These are phyloP conservation scores for Paraconiothyrium brasiliense DNA, from an alignment of 2,329 filamentous ascomycete species.

Conservation along the genomic window DNA sequence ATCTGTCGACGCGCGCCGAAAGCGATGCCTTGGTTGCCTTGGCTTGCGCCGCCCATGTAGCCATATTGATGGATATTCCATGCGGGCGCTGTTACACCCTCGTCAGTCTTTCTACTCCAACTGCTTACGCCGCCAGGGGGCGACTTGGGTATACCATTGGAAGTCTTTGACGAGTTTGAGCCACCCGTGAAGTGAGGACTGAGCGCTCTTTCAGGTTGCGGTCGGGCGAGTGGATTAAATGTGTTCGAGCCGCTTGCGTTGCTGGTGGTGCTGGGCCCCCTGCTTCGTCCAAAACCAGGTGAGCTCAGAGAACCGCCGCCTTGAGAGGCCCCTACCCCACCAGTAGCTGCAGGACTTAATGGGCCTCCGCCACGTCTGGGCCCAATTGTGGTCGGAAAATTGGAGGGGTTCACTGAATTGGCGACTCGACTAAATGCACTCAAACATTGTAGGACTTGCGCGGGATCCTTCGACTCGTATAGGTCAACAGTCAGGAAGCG, in stretches of 20 bases:
- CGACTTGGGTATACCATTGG: constrained; percentile 58
- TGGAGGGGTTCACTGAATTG: constrained; percentile 74
- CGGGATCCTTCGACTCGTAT: constrained; percentile 93
- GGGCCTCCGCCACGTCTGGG: constrained; percentile 64
- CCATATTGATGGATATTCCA: constrained; percentile 99
- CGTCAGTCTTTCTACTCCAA: constrained; percentile 88
- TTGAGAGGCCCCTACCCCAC: constrained; percentile 26
- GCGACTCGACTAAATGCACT: constrained; percentile 90
- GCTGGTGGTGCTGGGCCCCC: constrained; percentile 58
- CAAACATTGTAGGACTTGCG: constrained; percentile 93
- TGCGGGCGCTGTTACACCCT: constrained; percentile 82
- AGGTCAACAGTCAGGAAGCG: constrained; percentile 97
- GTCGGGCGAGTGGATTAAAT: constrained; percentile 55
- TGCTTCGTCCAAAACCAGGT: constrained; percentile 42
- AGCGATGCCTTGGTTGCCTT: constrained; percentile 91
- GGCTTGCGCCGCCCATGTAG: constrained; percentile 96
- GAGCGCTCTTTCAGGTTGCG: constrained; percentile 47
- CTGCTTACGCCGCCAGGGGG: constrained; percentile 73
- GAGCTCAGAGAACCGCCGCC: constrained; percentile 39
- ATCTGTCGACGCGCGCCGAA: constrained; percentile 95
- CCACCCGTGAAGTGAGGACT: constrained; percentile 59
- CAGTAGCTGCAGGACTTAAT: constrained; percentile 47
- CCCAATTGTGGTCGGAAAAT: constrained; percentile 80
- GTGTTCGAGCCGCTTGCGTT: constrained; percentile 54
- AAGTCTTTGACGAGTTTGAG: constrained; percentile 67